Evolutionary conservation across 345 rosid species (phyloP).

Genomic region (Noccaea caerulescens): DNA sequence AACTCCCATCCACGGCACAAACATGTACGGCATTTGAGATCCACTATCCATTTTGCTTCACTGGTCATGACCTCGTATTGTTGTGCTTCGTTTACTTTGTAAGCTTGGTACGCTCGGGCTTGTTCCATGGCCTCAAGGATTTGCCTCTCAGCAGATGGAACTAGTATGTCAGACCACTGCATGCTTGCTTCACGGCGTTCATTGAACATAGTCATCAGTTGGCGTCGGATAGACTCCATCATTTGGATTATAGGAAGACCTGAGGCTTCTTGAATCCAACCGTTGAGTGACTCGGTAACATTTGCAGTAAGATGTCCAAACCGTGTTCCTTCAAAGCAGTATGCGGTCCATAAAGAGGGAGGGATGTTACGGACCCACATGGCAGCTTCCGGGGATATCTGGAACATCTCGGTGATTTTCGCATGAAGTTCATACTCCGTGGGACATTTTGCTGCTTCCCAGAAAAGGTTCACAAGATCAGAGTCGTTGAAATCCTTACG

Average conservation of each 20-base stretch:
- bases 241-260: conserved; percentile 92
- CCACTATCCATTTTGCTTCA: conserved; percentile 66
- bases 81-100: conserved; percentile 72
- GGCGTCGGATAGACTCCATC: conserved; percentile 92
- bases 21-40: conserved; percentile 73
- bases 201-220: conserved; percentile 86
- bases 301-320: conserved; percentile 90
- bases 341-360: conserved; percentile 86
- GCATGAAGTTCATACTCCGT: conserved; percentile 75
- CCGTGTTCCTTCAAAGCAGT: conserved; percentile 82
- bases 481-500: conserved; percentile 76
- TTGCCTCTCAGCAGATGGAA: conserved; percentile 82
- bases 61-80: conserved; percentile 70
- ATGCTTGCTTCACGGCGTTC: conserved; percentile 82
- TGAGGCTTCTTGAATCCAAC: conserved; percentile 84
- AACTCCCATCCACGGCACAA: conserved; percentile 91
- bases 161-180: conserved; percentile 86
- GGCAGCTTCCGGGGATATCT: conserved; percentile 84
- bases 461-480: conserved; percentile 76
- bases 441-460: conserved; percentile 91
- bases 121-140: conserved; percentile 74
- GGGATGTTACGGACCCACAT: conserved; percentile 76
- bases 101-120: conserved; percentile 66
- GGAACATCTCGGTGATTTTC: conserved; percentile 74
- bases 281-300: conserved; percentile 72